Base-by-base conservation (phyloP, 176 grass and related monocot species). In the Alloteropsis semialata region DNA sequence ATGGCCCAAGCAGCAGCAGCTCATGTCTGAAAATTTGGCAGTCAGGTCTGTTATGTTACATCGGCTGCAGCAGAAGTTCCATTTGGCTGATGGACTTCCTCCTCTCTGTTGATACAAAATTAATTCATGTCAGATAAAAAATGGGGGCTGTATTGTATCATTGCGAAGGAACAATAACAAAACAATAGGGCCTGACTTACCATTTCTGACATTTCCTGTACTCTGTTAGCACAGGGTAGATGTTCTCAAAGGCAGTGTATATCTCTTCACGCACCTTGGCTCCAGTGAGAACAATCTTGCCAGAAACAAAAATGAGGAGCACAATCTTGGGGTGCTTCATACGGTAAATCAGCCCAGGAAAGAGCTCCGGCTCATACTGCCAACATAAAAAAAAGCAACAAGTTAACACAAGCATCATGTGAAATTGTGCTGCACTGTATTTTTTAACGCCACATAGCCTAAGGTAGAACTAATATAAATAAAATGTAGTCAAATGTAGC, bases 331-430 rank as follows among this genome's bases (percentile, higher is more conserved):
- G 90, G 50, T 92, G 69, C 54, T 86, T 88, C 87, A 90, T 95
- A 30, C 93, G 83, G 59, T 90, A 95, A 39, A 92, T 90, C 51
- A 95, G 78, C 55, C 93, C 93, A 76, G 87, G 93, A 73, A 92
- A 92, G 27, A 95, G 49, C 83, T 95, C 93, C 1, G 90, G 89
- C 38, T 92, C 90, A 56, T 95, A 95, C 93, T 90, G 79, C 72
- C 37, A 69, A 72, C 28, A 72, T 33, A 6, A 65, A 83, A 22
- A 27, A 87, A 18, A 18, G n/a, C 13, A 68, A 29, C 15, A 10
- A 34, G 43, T 69, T 39, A 82, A 75, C 28, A 84, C 36, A 79
- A 38, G 30, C n/a, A 18, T 71, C 25, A 74, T 53, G 5, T 34
- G 21, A 25, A 77, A 61, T 42, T 44, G 16, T 29, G 3, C 10